Conservation (phyloP, 495 filamentous ascomycete genomes). For the Penicillium coprophilum region DNA sequence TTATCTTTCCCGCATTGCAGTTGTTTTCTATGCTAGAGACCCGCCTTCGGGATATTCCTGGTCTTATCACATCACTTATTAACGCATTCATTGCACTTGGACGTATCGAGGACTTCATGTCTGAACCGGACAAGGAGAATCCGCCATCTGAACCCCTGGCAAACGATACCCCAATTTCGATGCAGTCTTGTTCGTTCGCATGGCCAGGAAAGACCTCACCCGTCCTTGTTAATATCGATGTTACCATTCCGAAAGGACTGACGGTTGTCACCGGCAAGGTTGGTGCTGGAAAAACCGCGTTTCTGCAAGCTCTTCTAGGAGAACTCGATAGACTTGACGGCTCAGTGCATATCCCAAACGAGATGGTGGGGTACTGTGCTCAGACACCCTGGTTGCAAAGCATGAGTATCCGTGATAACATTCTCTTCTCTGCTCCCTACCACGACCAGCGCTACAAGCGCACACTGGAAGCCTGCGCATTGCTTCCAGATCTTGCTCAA, state of each 20-base stretch:
- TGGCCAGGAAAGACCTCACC: constrained; percentile 66
- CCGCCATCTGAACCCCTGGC: constrained; percentile 31
- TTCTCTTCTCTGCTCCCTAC: constrained; percentile 71
- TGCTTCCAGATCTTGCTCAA: constrained; percentile 61
- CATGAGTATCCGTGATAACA: constrained; percentile 86
- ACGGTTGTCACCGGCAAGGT: constrained; percentile 72
- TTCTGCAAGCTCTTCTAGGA: constrained; percentile 75
- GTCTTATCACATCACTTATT: constrained; percentile 66
- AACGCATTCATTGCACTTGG: constrained; percentile 73
- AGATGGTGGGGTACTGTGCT: constrained; percentile 76
- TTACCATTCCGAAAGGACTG: constrained; percentile 62
- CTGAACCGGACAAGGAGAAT: constrained; percentile 70
- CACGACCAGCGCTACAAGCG: constrained; percentile 61
- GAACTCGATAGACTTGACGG: constrained; percentile 70
- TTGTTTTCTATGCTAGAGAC: constrained; percentile 71
- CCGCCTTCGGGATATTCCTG: constrained; percentile 67
- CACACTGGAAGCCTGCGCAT: constrained; percentile 61
- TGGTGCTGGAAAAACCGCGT: constrained; percentile 75
- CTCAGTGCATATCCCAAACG: constrained; percentile 56
- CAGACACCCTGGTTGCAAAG: constrained; percentile 90
- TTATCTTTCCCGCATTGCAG: constrained; percentile 79
- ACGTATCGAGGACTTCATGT: constrained; percentile 82
- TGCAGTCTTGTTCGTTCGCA: constrained; percentile 67
- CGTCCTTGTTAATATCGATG: constrained; percentile 61
- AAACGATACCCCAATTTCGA: constrained; percentile 38